Percentiles rank a stretch among this genome's conserved stretches.
These are phyloP conservation scores for Fusarium irregulare DNA, from an alignment of 2,329 filamentous ascomycete genomes.

Conservation along the genomic window DNA sequence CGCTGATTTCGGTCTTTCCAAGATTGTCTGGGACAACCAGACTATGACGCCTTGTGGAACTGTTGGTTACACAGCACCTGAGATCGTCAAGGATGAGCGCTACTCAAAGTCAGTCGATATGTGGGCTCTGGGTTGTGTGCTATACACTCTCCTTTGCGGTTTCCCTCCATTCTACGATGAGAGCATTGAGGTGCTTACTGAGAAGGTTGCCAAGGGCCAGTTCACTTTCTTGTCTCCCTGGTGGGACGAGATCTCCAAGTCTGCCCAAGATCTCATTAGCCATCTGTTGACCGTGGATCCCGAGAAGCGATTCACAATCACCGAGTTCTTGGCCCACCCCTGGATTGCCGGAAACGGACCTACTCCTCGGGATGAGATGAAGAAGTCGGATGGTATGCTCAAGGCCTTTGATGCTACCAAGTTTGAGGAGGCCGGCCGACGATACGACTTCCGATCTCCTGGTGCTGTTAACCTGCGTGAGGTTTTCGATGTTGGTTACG, in stretches of 20 bases:
- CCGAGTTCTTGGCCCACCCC: conserved; percentile 91
- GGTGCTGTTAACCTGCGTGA: conserved; percentile 95
- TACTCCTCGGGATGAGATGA: conserved; percentile 69
- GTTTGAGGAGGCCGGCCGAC: conserved; percentile 69
- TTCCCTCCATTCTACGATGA: conserved; percentile 99
- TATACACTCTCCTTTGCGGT: conserved; percentile 96
- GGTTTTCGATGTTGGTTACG: conserved; percentile 98
- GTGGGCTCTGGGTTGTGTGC: conserved; percentile 97
- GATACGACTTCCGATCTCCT: conserved; percentile 93
- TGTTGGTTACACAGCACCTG: conserved; percentile 96
- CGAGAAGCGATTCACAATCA: conserved; percentile 93
- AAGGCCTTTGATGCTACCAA: conserved; percentile 68
- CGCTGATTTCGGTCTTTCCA: conserved; percentile 96
- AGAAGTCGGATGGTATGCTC: conserved; percentile 57
- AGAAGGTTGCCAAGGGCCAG: conserved; percentile 96
- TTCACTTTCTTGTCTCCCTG: conserved; percentile 98
- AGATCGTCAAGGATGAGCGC: conserved; percentile 98
- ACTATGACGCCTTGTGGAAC: conserved; percentile 99
- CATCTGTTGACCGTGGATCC: conserved; percentile 95
- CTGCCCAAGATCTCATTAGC: conserved; percentile 91
- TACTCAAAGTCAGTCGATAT: conserved; percentile 99
- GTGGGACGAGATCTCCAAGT: conserved; percentile 99
- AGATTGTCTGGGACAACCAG: conserved; percentile 97
- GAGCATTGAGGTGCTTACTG: conserved; percentile 94
- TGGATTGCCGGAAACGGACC: conserved; percentile 81